These are phyloP conservation scores for Penicillium freii DNA, from an alignment of 2,329 filamentous ascomycete species.

Conservation along the genomic window DNA sequence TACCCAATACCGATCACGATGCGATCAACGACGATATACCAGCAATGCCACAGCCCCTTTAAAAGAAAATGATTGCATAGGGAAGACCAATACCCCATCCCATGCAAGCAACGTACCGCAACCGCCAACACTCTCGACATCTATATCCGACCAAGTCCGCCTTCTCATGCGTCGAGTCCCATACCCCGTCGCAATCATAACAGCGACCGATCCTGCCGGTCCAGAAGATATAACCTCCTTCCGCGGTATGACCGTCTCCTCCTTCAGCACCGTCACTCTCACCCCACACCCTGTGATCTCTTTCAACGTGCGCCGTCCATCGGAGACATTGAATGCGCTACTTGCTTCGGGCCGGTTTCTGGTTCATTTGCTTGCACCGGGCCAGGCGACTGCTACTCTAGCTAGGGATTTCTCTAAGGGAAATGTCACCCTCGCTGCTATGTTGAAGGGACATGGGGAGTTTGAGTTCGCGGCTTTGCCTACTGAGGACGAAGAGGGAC, in stretches of 20 bases:
- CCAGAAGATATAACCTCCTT: constrained; percentile 30
- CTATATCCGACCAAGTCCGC: constrained; percentile 41
- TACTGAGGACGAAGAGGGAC: not conserved
- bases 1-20: constrained; percentile 8
- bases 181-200: constrained; percentile 58
- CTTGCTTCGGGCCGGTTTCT: constrained; percentile 46
- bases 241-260: constrained; percentile 60
- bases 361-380: constrained; percentile 51
- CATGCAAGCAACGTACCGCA: not conserved
- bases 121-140: constrained; percentile 4
- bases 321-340: constrained; percentile 56
- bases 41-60: constrained; percentile 15
- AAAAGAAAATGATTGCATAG: not conserved
- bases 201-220: constrained; percentile 41
- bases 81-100: not conserved
- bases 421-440: constrained; percentile 35
- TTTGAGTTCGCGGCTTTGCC: constrained; percentile 29
- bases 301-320: constrained; percentile 60
- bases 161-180: constrained; percentile 55
- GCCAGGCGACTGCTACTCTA: constrained; percentile 32
- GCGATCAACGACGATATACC: constrained; percentile 18
- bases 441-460: constrained; percentile 27
- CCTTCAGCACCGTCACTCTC: constrained; percentile 59
- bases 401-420: constrained; percentile 43
- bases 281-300: constrained; percentile 56